Conservation (phyloP, 2,329 filamentous ascomycete species). For the Ambrosiella beaveri region DNA sequence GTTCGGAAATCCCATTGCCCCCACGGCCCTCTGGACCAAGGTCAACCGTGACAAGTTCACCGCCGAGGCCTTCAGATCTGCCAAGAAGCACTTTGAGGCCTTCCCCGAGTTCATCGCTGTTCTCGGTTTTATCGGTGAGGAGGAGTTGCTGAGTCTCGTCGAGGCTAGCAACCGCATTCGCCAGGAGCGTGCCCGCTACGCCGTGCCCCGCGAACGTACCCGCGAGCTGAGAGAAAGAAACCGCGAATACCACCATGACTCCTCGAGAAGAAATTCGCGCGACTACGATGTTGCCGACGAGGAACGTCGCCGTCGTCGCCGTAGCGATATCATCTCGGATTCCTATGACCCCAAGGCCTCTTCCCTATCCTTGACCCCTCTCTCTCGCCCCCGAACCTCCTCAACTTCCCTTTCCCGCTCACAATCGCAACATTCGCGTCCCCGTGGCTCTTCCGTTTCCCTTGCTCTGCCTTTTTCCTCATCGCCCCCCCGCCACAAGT, state of each 20-base stretch:
- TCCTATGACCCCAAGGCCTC: constrained; percentile 2
- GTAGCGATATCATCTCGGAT: constrained; percentile 16
- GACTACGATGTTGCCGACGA: constrained; percentile 15
- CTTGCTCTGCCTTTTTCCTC: background rate
- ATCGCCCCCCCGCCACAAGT: constrained; percentile 2
- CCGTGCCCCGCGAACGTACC: background rate
- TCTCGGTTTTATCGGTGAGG: constrained; percentile 34
- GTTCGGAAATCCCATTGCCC: constrained; percentile 36
- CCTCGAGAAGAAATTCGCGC: constrained; percentile 17
- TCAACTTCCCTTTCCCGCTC: constrained; percentile 18
- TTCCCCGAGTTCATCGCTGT: constrained; percentile 43
- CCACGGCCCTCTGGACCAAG: constrained; percentile 42
- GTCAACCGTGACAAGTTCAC: constrained; percentile 38
- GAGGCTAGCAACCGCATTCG: constrained; percentile 7
- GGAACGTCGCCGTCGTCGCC: background rate
- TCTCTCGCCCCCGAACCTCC: constrained; percentile 11
- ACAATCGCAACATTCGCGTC: background rate
- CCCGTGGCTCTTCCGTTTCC: constrained; percentile 9
- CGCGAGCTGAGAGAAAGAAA: constrained; percentile 6
- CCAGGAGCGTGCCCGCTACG: constrained; percentile 6
- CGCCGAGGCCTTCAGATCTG: constrained; percentile 37
- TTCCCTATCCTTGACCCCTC: background rate
- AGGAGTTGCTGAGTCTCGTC: constrained; percentile 26
- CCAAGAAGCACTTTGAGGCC: constrained; percentile 42
- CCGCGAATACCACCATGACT: constrained; percentile 16